A percentile compares a stretch with the other conserved stretches of the same genome.
Conservation (phyloP, 140 eudicot genomes). For the Oenanthe javanica region DNA sequence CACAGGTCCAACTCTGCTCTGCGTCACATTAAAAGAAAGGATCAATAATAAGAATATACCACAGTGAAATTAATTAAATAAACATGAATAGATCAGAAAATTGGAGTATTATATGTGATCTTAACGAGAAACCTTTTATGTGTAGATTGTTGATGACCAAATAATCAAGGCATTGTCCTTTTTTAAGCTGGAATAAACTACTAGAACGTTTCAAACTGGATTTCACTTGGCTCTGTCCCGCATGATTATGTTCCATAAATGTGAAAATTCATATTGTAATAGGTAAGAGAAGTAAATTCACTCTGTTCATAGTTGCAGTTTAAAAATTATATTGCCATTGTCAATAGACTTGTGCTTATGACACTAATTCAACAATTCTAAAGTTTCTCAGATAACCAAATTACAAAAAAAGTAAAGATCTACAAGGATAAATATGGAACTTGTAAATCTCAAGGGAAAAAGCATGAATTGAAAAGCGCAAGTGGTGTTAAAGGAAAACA, state of each 20-base stretch:
- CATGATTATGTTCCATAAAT: neutral
- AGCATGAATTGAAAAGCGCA: neutral
- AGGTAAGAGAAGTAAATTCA: neutral
- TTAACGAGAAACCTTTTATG: neutral
- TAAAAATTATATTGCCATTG: neutral
- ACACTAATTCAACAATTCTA: neutral
- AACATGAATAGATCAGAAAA: neutral
- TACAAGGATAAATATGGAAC: neutral
- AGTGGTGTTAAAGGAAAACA: neutral
- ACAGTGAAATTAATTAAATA: neutral
- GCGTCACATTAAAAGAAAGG: constrained; percentile 22
- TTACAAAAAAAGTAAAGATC: neutral
- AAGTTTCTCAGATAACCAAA: neutral
- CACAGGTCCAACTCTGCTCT: constrained; percentile 99
- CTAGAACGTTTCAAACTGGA: too few species aligned
- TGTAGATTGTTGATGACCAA: neutral
- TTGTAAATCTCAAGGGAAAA: neutral
- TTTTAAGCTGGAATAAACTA: neutral
- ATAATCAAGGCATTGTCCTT: neutral
- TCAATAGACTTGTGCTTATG: too few species aligned
- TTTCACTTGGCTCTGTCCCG: neutral
- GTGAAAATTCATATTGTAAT: neutral
- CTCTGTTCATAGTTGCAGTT: neutral
- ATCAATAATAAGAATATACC: neutral
- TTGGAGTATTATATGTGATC: neutral